phyloP scores from a whole-genome alignment of 306 rosid species.

The Trichosanthes truncata region DNA sequence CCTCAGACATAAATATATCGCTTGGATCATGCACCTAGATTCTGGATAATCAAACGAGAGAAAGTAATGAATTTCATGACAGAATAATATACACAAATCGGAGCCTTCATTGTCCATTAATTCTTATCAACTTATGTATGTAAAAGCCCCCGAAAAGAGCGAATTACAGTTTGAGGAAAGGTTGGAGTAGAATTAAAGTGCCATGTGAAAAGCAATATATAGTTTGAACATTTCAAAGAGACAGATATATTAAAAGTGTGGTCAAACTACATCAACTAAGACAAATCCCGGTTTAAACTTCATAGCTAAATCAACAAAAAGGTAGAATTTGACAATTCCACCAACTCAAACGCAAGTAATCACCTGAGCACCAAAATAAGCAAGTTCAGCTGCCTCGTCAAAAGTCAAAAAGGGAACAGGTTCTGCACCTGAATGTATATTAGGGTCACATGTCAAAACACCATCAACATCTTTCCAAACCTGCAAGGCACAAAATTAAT shows the following conservation, averaged over 20 bases:
- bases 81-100: not conserved
- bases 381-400: conserved; percentile 98
- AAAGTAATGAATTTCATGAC: not conserved
- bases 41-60: conserved; percentile 9
- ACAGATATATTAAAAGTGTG: not conserved
- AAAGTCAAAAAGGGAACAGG: conserved; percentile 91
- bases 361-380: conserved; percentile 99
- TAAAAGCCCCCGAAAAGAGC: not conserved
- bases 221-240: conserved; percentile 2
- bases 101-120: not conserved
- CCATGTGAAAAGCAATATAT: not conserved
- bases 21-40: not conserved
- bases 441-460: conserved; percentile 89
- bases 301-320: not conserved
- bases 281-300: not conserved
- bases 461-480: conserved; percentile 99
- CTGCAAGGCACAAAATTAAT: conserved; percentile 25
- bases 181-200: not conserved
- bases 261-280: not conserved
- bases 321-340: not conserved
- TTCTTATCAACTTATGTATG: not conserved
- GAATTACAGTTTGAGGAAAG: not conserved
- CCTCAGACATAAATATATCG: not conserved
- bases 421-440: conserved; percentile 53
- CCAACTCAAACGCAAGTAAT: not conserved